Conservation (phyloP, 495 filamentous ascomycete species). For the Penicillium atrosanguineum region DNA sequence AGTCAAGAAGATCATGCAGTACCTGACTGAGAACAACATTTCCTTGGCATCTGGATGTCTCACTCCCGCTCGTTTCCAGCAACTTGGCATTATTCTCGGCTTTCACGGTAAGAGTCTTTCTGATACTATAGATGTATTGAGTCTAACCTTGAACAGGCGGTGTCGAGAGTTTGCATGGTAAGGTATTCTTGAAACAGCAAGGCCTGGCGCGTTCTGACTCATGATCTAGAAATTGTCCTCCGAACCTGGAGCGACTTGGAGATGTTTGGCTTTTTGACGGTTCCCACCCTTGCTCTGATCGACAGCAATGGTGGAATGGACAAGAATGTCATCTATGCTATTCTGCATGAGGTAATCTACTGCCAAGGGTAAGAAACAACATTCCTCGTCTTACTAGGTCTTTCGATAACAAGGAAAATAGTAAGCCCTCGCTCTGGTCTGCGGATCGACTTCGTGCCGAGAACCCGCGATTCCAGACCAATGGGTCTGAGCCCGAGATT, state of each 20-base stretch:
- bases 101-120: constrained; percentile 56
- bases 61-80: constrained; percentile 67
- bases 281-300: constrained; percentile 63
- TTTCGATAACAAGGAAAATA: constrained; percentile 23
- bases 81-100: constrained; percentile 74
- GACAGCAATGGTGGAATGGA: constrained; percentile 68
- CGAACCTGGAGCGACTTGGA: constrained; percentile 67
- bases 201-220: background rate
- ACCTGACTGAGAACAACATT: constrained; percentile 58
- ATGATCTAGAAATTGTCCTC: constrained; percentile 58
- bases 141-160: constrained; percentile 47
- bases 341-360: constrained; percentile 85
- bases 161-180: constrained; percentile 64
- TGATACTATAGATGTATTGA: background rate
- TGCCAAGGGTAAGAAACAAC: constrained; percentile 51
- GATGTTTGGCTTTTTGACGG: constrained; percentile 67
- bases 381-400: background rate
- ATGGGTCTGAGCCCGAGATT: constrained; percentile 52
- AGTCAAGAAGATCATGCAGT: constrained; percentile 62
- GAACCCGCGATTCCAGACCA: constrained; percentile 43
- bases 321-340: constrained; percentile 72
- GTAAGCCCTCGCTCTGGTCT: constrained; percentile 60
- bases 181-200: background rate
- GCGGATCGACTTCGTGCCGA: constrained; percentile 51
- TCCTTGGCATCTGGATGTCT: constrained; percentile 64